phyloP scores from a whole-genome alignment of 1,284 basidiomycete species.

The Psilocybe mexicana region DNA sequence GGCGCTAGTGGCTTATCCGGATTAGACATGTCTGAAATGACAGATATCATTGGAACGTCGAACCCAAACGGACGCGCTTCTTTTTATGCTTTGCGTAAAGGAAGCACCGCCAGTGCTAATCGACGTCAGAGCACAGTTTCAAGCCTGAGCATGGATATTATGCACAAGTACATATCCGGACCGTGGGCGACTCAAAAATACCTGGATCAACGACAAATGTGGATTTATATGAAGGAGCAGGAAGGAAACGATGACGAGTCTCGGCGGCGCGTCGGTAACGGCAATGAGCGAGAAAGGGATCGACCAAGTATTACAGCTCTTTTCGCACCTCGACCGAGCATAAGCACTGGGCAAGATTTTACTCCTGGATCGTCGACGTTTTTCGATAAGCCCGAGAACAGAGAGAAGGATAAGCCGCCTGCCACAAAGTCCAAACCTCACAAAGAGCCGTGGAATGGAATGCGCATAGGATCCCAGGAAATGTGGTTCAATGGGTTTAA shows the following conservation, averaged over 20 bases:
- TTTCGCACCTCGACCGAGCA: conserved; percentile 23
- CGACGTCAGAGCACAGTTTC: conserved; percentile 53
- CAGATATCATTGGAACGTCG: conserved; percentile 25
- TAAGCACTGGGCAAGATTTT: conserved; percentile 11
- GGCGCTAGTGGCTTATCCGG: conserved; percentile 24
- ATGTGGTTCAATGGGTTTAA: conserved; percentile 68
- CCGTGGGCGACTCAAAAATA: conserved; percentile 50
- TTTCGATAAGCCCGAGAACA: conserved; percentile 22
- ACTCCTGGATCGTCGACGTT: conserved; percentile 13
- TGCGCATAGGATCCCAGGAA: conserved; percentile 56
- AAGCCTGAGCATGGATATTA: conserved; percentile 62
- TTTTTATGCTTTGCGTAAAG: conserved; percentile 20
- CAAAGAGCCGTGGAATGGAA: conserved; percentile 38
- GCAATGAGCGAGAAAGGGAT: conserved; percentile 9
- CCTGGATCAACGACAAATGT: conserved; percentile 45
- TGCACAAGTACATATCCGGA: conserved; percentile 42
- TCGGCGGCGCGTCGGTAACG: conserved; percentile 3
- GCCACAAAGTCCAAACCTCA: conserved; percentile 24
- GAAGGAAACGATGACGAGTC: conserved; percentile 34
- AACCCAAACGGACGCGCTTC: conserved; percentile 10
- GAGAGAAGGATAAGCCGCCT: conserved; percentile 27
- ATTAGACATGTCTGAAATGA: conserved; percentile 26
- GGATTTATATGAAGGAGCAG: conserved; percentile 65
- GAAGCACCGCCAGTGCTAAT: conserved; percentile 27
- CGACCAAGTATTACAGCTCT: conserved; percentile 23